Evolutionary conservation across 257 asterid genomes (phyloP), one percentile per base, ranked within the genome.

Genomic region (Solanum sejunctum): DNA sequence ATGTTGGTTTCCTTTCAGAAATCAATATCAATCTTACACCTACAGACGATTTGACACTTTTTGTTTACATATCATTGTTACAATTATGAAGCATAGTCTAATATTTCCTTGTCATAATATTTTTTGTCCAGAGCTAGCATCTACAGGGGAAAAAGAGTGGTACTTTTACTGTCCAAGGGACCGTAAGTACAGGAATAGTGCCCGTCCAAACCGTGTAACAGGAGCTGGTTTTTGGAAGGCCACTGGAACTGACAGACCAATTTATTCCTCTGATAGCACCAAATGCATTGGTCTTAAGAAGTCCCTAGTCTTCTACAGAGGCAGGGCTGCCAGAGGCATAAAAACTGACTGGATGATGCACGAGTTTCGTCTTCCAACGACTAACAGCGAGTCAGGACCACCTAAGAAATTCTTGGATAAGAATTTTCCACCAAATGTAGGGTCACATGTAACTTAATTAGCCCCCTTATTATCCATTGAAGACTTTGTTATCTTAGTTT

Each of bases 311-410:
- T 94, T 94, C 90, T 95, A 95, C 92, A 90, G 87, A 83, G 99
- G 99, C n/a, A 89, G 97, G 52, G 99, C 99, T n/a, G 98, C 98
- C 0, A 93, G 91, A 90, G 99, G 99, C 72, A 84, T 87, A 1
- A 95, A 95, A 88, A 95, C 99, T 0, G 99, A 95, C 79, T 95
- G 99, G 99, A 95, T 95, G 99, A 95, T 95, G 99, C 98, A 95
- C 84, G 99, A 95, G 86, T 95, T 95, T 70, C 86, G 99, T 52
- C 86, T 95, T 58, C 98, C 99, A 72, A 85, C 78, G 58, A 88
- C 95, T 4, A 21, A 83, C 20, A 81, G 84, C 3, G 94, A 91
- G 81, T 87, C 95, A 10, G 82, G 89, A 79, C 82, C 89, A 1
- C 60, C 90, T 20, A 92, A 91, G 81, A 88, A 92, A 41, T 84